A percentile compares a stretch with the other conserved stretches of the same genome.
Conservation (phyloP, 441 rosid genomes). For the Geranium incanum region DNA sequence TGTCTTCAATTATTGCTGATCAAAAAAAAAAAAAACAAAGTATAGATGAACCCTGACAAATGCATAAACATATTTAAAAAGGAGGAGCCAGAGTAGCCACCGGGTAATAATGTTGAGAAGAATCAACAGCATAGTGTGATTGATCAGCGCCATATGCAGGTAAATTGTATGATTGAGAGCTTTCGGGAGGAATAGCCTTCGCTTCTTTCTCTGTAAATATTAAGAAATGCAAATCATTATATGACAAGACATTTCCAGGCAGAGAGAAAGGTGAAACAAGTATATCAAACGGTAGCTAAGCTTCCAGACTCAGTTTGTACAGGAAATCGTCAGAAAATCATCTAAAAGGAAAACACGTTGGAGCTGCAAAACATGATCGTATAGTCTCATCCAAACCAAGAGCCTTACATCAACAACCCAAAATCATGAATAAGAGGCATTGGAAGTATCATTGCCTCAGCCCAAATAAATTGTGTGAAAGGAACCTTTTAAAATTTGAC, state of each 20-base stretch:
- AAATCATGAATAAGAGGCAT: not conserved
- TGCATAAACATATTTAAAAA: no score
- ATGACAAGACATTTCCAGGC: not conserved
- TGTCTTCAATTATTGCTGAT: no score
- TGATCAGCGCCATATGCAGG: constrained; percentile 26
- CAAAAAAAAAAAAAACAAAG: no score
- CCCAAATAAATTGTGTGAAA: no score
- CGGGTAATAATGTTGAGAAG: constrained; percentile 52
- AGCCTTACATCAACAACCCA: not conserved
- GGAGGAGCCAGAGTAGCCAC: constrained; percentile 26
- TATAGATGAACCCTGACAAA: not conserved
- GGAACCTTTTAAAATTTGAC: no score
- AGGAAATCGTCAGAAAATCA: no score
- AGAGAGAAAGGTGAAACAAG: no score
- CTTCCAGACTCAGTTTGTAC: no score
- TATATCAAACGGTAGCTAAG: no score
- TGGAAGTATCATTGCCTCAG: not conserved
- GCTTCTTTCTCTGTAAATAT: constrained; percentile 53
- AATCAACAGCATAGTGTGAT: constrained; percentile 26
- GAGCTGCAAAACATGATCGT: not conserved
- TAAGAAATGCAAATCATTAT: constrained; percentile 8
- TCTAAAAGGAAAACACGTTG: not conserved
- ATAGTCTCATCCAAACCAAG: no score
- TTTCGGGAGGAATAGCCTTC: constrained; percentile 28
- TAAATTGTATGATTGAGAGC: constrained; percentile 36